Percentiles rank a stretch among this genome's conserved stretches.
phyloP scores from a whole-genome alignment of 2,329 filamentous ascomycete genomes.

The Blastomyces percursus region DNA sequence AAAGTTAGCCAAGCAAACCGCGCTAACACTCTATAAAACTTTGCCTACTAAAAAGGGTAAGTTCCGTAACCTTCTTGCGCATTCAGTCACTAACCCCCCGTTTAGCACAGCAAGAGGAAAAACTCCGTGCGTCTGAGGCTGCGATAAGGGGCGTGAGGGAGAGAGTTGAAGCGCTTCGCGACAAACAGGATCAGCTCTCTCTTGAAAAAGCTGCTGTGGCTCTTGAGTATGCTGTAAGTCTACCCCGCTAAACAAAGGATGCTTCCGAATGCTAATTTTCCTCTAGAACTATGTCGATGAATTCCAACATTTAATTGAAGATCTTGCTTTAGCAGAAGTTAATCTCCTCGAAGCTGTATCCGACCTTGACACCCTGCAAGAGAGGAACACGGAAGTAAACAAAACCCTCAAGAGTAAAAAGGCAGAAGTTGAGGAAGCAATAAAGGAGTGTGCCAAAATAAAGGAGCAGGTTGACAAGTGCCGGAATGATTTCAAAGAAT shows the following conservation, averaged over 20 bases:
- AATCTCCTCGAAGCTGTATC: conserved; percentile 59
- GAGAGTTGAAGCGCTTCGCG: conserved; percentile 42
- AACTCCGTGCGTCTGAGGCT: conserved; percentile 34
- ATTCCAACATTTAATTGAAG: conserved; percentile 48
- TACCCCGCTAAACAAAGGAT: background rate
- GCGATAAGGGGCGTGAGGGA: conserved; percentile 34
- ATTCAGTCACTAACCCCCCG: conserved; percentile 19
- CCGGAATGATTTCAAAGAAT: conserved; percentile 10
- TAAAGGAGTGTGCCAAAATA: conserved; percentile 18
- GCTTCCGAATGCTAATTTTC: background rate
- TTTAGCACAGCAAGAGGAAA: conserved; percentile 36
- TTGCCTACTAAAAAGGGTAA: conserved; percentile 62
- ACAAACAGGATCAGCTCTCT: conserved; percentile 45
- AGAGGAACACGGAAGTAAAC: conserved; percentile 52
- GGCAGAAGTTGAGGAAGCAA: conserved; percentile 24
- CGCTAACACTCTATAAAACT: conserved; percentile 52
- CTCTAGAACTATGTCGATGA: background rate
- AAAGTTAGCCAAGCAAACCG: conserved; percentile 58
- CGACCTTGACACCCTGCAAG: conserved; percentile 59
- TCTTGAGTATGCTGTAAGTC: conserved; percentile 45
- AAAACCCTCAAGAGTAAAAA: conserved; percentile 28
- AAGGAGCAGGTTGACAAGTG: conserved; percentile 15
- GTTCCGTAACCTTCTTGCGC: conserved; percentile 22
- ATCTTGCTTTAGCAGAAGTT: conserved; percentile 31
- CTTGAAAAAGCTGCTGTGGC: conserved; percentile 47